phyloP scores from a whole-genome alignment of 2,329 filamentous ascomycete genomes.

The Microsporum audouinii region DNA sequence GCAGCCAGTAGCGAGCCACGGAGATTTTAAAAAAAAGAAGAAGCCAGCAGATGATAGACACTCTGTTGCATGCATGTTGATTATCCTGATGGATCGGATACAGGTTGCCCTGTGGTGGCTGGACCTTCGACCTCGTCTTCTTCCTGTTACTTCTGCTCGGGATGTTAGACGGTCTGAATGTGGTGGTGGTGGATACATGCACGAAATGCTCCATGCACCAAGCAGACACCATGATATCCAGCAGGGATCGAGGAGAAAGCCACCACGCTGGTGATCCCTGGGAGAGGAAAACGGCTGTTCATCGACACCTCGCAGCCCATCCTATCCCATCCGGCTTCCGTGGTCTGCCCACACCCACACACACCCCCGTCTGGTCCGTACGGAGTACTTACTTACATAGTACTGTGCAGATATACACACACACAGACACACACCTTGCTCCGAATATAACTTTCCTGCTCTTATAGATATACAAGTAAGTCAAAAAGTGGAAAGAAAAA shows the following conservation, averaged over 20 bases:
- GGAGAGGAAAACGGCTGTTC: not conserved
- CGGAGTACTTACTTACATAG: too few species aligned
- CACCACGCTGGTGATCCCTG: not conserved
- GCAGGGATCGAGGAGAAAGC: not conserved
- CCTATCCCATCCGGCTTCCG: not conserved
- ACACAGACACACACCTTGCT: too few species aligned
- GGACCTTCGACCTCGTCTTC: not conserved
- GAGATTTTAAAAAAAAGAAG: not conserved
- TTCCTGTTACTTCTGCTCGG: not conserved
- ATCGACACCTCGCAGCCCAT: not conserved
- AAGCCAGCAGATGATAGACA: not conserved
- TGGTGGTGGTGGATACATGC: not conserved
- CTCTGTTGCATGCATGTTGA: not conserved
- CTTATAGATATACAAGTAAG: not conserved
- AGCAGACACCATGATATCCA: not conserved
- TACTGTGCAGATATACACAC: too few species aligned
- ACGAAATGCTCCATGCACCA: slow-evolving; percentile 1
- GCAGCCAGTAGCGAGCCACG: not conserved
- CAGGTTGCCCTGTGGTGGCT: too few species aligned
- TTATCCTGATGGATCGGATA: not conserved
- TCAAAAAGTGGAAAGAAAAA: not conserved
- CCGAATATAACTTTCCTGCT: not conserved
- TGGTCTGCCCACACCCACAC: not conserved
- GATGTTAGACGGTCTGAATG: not conserved
- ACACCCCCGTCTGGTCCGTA: too few species aligned